A percentile compares a stretch with the other conserved stretches of the same genome.
Evolutionary conservation across 1,284 basidiomycete species (phyloP).

Genomic region (Albatrellus sp.): DNA sequence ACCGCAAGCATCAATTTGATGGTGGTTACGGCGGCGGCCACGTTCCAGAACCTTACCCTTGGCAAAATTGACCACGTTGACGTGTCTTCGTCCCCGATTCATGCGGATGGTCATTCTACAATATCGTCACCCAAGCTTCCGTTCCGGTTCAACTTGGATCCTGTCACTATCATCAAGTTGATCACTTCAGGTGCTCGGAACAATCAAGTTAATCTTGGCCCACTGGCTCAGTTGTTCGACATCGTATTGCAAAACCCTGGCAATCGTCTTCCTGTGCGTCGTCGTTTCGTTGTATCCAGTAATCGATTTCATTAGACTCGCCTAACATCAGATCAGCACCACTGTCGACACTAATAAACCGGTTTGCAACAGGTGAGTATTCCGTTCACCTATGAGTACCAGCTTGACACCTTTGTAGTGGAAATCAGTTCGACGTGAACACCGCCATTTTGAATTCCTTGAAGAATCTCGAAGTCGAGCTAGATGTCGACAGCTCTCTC

Average conservation of each 20-base stretch:
- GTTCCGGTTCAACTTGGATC: conserved; percentile 56
- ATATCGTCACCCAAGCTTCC: conserved; percentile 50
- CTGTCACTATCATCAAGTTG: conserved; percentile 48
- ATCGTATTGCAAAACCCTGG: conserved; percentile 40
- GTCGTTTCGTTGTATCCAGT: not conserved
- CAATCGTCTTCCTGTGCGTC: conserved; percentile 33
- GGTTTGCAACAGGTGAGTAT: conserved; percentile 40
- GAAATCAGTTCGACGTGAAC: conserved; percentile 48
- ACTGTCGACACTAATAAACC: conserved; percentile 40
- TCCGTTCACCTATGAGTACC: conserved; percentile 8
- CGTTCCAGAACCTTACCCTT: conserved; percentile 38
- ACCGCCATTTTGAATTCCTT: conserved; percentile 54
- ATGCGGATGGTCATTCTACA: conserved; percentile 46
- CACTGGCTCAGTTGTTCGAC: conserved; percentile 47
- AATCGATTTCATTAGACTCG: not conserved
- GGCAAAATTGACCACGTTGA: conserved; percentile 48
- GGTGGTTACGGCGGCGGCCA: conserved; percentile 43
- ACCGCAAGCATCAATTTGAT: conserved; percentile 65
- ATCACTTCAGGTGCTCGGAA: conserved; percentile 40
- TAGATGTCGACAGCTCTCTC: conserved; percentile 34
- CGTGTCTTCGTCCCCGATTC: conserved; percentile 41
- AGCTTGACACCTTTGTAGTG: conserved; percentile 24
- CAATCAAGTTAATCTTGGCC: conserved; percentile 52
- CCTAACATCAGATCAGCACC: conserved; percentile 32
- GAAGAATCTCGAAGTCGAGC: conserved; percentile 43